Evolutionary conservation across 768 basidiomycete species (phyloP).

Genomic region (Podaxis sp.): DNA sequence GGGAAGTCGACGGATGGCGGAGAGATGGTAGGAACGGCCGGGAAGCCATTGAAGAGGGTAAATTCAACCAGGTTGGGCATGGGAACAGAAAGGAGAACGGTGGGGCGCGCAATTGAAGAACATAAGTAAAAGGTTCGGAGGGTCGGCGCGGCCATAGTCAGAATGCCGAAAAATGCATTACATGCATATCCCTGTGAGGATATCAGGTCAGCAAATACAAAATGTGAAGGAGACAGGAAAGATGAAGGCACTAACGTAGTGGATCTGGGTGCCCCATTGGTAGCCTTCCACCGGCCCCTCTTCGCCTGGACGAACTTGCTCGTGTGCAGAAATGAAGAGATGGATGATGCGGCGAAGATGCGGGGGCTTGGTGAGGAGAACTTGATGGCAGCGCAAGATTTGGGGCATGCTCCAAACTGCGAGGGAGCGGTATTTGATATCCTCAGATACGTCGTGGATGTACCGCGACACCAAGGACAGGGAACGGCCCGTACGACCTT

Average conservation of each 20-base stretch:
- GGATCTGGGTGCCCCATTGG: constrained; percentile 1
- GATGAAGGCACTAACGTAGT: constrained; percentile 12
- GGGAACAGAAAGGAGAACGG: constrained; percentile 20
- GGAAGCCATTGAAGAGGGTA: constrained; percentile 29
- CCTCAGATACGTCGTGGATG: constrained; percentile 26
- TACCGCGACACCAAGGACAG: constrained; percentile 35
- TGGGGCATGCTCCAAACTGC: constrained; percentile 26
- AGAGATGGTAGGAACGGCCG: constrained; percentile 13
- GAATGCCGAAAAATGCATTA: constrained; percentile 20
- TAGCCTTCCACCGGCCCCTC: not conserved
- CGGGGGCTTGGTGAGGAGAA: constrained; percentile 23
- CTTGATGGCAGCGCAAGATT: constrained; percentile 24
- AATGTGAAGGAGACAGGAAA: not conserved
- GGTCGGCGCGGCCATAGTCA: constrained; percentile 23
- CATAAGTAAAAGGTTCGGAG: constrained; percentile 26
- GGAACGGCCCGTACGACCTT: constrained; percentile 34
- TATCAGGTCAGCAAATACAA: not conserved
- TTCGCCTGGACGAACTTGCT: constrained; percentile 14
- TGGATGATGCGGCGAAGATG: constrained; percentile 27
- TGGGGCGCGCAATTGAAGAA: constrained; percentile 22
- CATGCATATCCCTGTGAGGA: constrained; percentile 20
- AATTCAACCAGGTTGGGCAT: constrained; percentile 28
- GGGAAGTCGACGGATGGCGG: constrained; percentile 20
- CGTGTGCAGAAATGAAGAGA: constrained; percentile 27
- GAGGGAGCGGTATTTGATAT: constrained; percentile 29